phyloP scores from a whole-genome alignment of 768 basidiomycete species.

The Hericium rajendrae region DNA sequence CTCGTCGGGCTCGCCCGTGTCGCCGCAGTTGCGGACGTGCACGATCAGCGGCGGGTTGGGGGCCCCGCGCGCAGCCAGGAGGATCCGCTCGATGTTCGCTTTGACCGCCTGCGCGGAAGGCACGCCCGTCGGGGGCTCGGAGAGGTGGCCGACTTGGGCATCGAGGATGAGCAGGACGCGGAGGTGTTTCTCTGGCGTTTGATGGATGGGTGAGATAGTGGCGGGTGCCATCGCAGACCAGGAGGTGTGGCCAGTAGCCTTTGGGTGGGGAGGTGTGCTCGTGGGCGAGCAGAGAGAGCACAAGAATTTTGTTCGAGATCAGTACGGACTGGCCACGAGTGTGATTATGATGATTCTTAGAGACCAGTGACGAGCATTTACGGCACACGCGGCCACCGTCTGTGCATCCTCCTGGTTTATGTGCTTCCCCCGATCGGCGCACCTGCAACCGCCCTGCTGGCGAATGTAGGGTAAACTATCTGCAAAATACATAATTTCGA shows the following conservation, averaged over 20 bases:
- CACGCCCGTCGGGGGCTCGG: constrained; percentile 38
- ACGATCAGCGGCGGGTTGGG: constrained; percentile 45
- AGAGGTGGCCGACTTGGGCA: constrained; percentile 43
- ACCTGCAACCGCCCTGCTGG: no score
- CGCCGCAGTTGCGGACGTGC: constrained; percentile 61
- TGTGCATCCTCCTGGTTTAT: not conserved
- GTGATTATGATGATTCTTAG: not conserved
- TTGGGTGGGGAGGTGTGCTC: not conserved
- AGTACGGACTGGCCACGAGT: not conserved
- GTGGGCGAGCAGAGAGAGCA: not conserved
- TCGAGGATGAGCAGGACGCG: constrained; percentile 53
- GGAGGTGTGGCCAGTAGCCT: not conserved
- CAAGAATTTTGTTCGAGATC: not conserved
- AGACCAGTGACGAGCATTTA: not conserved
- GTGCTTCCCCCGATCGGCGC: no score
- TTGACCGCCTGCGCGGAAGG: constrained; percentile 34
- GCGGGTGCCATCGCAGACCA: not conserved
- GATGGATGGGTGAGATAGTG: not conserved
- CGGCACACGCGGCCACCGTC: not conserved
- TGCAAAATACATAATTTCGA: no score
- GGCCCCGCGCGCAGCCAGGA: constrained; percentile 23
- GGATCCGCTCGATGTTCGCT: constrained; percentile 37
- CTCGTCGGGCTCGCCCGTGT: constrained; percentile 51
- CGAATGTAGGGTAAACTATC: no score
- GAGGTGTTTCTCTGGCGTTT: constrained; percentile 8